phyloP scores from a whole-genome alignment of 2,329 filamentous ascomycete species.

The Annulohypoxylon truncatum region DNA sequence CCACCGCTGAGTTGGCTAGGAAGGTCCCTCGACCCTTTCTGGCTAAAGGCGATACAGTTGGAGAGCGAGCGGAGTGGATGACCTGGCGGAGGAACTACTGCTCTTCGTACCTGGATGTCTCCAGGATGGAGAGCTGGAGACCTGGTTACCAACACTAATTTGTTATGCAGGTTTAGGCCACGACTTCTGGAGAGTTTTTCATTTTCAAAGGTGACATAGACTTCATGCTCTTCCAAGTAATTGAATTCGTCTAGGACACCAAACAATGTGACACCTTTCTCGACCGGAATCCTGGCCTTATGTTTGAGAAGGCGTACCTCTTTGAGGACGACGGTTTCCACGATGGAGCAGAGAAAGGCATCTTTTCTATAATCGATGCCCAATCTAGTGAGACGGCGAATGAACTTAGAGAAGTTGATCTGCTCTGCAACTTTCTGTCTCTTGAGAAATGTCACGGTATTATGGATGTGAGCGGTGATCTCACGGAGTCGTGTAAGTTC shows the following conservation, averaged over 20 bases:
- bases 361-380: conserved; percentile 75
- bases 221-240: conserved; percentile 72
- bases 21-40: conserved; percentile 76
- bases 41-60: conserved; percentile 85
- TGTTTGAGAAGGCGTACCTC: conserved; percentile 82
- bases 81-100: conserved; percentile 67
- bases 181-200: conserved; percentile 52
- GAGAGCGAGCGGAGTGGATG: conserved; percentile 71
- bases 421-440: conserved; percentile 69
- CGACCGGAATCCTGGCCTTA: conserved; percentile 78
- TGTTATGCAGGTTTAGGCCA: conserved; percentile 49
- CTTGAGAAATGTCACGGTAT: conserved; percentile 75
- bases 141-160: conserved; percentile 74
- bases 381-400: conserved; percentile 68
- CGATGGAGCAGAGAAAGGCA: conserved; percentile 73
- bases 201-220: conserved; percentile 72
- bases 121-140: conserved; percentile 85
- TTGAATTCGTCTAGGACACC: conserved; percentile 87
- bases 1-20: conserved; percentile 84
- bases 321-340: conserved; percentile 77
- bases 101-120: conserved; percentile 76
- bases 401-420: conserved; percentile 70
- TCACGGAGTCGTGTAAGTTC: conserved; percentile 69
- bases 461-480: conserved; percentile 67
- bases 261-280: conserved; percentile 78